phyloP scores from a whole-genome alignment of 306 rosid species.

The Glycyrrhiza uralensis region DNA sequence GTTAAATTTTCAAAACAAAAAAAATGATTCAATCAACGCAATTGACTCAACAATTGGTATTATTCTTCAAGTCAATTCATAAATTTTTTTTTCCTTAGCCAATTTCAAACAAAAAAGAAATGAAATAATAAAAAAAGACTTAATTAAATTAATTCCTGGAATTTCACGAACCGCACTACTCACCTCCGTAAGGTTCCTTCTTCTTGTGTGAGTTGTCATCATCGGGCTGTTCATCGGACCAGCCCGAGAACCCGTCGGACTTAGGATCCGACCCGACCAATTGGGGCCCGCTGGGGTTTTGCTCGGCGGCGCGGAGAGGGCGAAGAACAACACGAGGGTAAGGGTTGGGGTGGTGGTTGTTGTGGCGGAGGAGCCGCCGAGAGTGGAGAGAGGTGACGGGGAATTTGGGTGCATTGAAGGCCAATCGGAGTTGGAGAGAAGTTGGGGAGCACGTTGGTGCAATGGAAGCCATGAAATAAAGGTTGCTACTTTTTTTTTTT shows the following conservation, averaged over 20 bases:
- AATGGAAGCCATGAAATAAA: slow-evolving; percentile 59
- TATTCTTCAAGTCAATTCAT: background rate
- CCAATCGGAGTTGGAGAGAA: slow-evolving; percentile 91
- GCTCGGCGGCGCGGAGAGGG: slow-evolving; percentile 38
- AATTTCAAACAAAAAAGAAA: background rate
- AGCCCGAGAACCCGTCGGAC: slow-evolving; percentile 68
- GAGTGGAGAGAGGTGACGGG: slow-evolving; percentile 39
- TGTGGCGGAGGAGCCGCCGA: slow-evolving; percentile 33
- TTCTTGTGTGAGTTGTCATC: slow-evolving; percentile 43
- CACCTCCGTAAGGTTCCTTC: slow-evolving; percentile 63
- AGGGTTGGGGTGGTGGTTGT: no score
- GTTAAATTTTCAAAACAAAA: no score
- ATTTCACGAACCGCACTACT: slow-evolving; percentile 15
- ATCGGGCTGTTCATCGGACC: slow-evolving; percentile 54
- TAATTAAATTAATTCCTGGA: background rate
- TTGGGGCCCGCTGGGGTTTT: slow-evolving; percentile 21
- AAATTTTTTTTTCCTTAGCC: background rate
- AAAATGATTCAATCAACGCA: background rate
- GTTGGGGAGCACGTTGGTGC: slow-evolving; percentile 65
- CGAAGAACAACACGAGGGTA: slow-evolving; percentile 50
- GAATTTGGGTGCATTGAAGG: slow-evolving; percentile 45
- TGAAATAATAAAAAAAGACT: background rate
- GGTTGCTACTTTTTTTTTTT: background rate
- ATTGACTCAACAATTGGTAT: background rate
- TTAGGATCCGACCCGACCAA: slow-evolving; percentile 41